Base-by-base conservation (phyloP, 2,329 filamentous ascomycete genomes). In the Plenodomus biglobosus region DNA sequence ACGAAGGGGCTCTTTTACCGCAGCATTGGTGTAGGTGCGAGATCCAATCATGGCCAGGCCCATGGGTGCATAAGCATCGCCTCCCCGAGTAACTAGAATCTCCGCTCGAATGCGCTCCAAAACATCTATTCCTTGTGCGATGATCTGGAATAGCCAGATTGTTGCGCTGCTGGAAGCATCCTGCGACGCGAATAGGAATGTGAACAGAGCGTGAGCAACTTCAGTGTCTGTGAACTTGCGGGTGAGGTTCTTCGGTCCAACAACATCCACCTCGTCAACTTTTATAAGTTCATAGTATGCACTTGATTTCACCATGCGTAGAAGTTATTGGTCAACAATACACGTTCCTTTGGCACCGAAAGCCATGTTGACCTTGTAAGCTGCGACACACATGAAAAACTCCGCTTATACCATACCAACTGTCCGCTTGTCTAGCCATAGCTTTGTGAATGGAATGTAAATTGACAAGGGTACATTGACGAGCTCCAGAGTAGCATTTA, bases 351-450 rank as follows among this genome's bases (percentile, higher is more conserved):
- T 83, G 51, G 90, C 91, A 64, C 91, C 92, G 49, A 89, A 86
- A 62, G 85, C 85, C 88, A 96, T 95, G 61, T 88, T 86, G 53
- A 89, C 85, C 79, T 92, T 95, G 75, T 88, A 87, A 80, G 96
- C 95, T 56, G 90, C 89, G 38, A 91, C 88, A 69, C 92, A 96
- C 75, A 90, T 91, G 70, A 86, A 76, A 66, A 97, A 96, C 70
- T 95, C 91, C 40, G 80, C 81, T 59, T 96, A 79, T 27, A 95
- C 90, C 84, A 95, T 90, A 67, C 95, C 89, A 48, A 92, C 85
- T 21, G 91, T 90, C 77, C 91, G 92, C 81, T 96, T 95, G 60
- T 92, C 92, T 68, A 95, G 94, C 90, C 90, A 97, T 2, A 90
- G 90, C 78, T 90, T 92, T 67, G 91, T 96, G 79, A 83, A 96